These are phyloP conservation scores for Cytospora piceae DNA, from an alignment of 2,329 filamentous ascomycete species.

Conservation along the genomic window DNA sequence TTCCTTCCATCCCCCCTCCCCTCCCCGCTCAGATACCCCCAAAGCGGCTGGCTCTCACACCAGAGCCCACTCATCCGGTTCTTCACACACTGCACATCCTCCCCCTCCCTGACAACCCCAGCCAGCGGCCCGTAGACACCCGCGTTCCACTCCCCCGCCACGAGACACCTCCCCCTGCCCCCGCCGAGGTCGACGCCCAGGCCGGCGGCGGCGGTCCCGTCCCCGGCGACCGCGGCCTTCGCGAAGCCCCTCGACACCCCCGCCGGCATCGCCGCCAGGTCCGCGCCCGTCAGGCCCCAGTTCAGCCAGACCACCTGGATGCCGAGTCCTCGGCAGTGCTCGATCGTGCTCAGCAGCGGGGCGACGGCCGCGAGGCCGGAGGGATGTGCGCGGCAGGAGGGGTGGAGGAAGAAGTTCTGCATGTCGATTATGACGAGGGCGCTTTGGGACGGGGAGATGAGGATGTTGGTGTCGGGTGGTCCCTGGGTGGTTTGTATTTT, in stretches of 20 bases:
- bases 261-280: conserved; percentile 55
- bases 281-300: conserved; percentile 59
- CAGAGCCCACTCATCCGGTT: conserved; percentile 63
- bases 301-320: conserved; percentile 59
- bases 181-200: conserved; percentile 53
- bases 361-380: conserved; percentile 46
- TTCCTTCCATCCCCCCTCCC: conserved; percentile 30
- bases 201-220: conserved; percentile 34
- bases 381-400: conserved; percentile 44
- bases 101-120: conserved; percentile 39
- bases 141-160: conserved; percentile 61
- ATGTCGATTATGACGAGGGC: conserved; percentile 57
- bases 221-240: conserved; percentile 39
- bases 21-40: conserved; percentile 42
- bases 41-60: conserved; percentile 48
- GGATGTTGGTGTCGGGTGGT: conserved; percentile 39
- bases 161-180: conserved; percentile 49
- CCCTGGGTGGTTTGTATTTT: conserved; percentile 38
- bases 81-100: conserved; percentile 59
- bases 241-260: conserved; percentile 53
- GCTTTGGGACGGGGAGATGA: conserved; percentile 45
- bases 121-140: conserved; percentile 53
- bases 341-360: conserved; percentile 47
- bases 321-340: conserved; percentile 52
- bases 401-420: conserved; percentile 57